Evolutionary conservation across 2,329 filamentous ascomycete species (phyloP).

Genomic region (Nemania sp.): DNA sequence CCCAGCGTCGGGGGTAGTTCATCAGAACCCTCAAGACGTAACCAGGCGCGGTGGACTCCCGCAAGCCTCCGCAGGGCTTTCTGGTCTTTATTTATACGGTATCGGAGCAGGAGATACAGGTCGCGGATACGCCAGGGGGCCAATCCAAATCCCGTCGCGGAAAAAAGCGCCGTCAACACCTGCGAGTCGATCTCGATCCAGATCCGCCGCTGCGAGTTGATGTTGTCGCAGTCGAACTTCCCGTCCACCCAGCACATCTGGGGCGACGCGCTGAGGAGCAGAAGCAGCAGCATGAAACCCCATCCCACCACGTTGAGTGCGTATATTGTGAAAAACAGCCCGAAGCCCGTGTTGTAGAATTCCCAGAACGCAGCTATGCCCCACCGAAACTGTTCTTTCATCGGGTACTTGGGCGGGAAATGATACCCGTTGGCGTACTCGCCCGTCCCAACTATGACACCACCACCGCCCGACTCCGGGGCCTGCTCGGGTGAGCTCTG

Average conservation of each 20-base stretch:
- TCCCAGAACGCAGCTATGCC: conserved; percentile 73
- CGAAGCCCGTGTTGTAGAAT: conserved; percentile 79
- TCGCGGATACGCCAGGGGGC: conserved; percentile 88
- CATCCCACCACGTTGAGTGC: conserved; percentile 86
- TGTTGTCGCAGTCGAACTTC: conserved; percentile 70
- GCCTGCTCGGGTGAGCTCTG: conserved; percentile 37
- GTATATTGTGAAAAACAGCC: conserved; percentile 83
- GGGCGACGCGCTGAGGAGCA: conserved; percentile 80
- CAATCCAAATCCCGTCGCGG: conserved; percentile 85
- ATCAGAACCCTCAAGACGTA: conserved; percentile 76
- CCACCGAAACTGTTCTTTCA: conserved; percentile 68
- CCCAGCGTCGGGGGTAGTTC: conserved; percentile 66
- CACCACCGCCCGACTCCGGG: conserved; percentile 42
- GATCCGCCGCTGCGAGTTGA: conserved; percentile 79
- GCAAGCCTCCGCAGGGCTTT: conserved; percentile 75
- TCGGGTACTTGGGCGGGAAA: conserved; percentile 71
- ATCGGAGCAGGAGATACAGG: conserved; percentile 77
- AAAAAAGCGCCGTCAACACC: conserved; percentile 86
- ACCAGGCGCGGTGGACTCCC: conserved; percentile 81
- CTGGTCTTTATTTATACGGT: conserved; percentile 65
- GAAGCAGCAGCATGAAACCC: conserved; percentile 90
- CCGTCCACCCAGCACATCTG: conserved; percentile 75
- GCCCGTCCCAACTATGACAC: conserved; percentile 49
- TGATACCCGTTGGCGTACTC: conserved; percentile 73
- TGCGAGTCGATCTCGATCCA: conserved; percentile 91